Conservation (phyloP, 176 grass and related monocot species). For the Alloteropsis semialata region DNA sequence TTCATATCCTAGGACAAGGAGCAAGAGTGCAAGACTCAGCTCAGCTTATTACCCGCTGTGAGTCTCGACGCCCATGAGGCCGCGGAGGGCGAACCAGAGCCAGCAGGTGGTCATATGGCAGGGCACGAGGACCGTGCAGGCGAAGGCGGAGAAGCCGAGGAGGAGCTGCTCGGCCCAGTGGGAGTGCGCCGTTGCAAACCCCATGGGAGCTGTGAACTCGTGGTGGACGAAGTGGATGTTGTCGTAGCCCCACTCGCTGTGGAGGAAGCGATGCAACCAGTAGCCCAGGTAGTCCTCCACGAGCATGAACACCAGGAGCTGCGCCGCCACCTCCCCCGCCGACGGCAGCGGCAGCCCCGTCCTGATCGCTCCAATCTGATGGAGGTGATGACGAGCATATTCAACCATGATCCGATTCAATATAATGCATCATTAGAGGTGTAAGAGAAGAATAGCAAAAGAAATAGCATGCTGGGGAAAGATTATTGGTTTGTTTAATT, state of each 20-base stretch:
- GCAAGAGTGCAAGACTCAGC: too few relatives aligned
- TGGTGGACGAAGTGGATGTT: background rate
- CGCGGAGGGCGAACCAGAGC: background rate
- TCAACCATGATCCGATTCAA: too few relatives aligned
- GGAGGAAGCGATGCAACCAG: background rate
- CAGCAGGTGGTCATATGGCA: background rate
- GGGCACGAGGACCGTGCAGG: background rate
- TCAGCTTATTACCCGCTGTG: background rate
- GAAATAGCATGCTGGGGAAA: too few relatives aligned
- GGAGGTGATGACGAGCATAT: too few relatives aligned
- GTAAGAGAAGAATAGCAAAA: too few relatives aligned
- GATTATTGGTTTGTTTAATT: too few relatives aligned
- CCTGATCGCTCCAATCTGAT: too few relatives aligned
- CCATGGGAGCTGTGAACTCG: background rate
- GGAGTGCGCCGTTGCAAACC: background rate
- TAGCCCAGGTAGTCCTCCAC: background rate
- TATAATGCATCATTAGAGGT: too few relatives aligned
- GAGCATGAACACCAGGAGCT: background rate
- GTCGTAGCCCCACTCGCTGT: background rate
- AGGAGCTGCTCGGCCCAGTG: background rate
- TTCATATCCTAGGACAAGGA: too few relatives aligned
- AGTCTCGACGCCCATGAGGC: background rate
- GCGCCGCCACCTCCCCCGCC: background rate
- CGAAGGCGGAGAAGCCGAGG: background rate
- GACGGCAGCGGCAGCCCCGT: background rate